Percentiles rank a stretch among this genome's conserved stretches.
These are phyloP conservation scores for Sisymbrium altissimum DNA, from an alignment of 345 rosid genomes.

Conservation along the genomic window DNA sequence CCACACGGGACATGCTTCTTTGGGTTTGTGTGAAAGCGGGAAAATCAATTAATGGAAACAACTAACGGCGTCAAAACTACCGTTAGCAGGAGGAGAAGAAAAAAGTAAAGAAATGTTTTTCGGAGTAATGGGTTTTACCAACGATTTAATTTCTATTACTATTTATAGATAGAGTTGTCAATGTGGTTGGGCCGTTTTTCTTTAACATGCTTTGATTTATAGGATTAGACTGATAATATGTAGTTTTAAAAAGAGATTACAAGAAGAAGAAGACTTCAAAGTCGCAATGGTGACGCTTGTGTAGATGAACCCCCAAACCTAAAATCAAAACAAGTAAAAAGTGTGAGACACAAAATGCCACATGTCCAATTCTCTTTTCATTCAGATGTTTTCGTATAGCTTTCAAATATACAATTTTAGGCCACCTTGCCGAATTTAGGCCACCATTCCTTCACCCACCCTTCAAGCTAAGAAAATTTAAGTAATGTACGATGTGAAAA, in stretches of 20 bases:
- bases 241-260: background rate
- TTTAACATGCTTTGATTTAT: conserved; percentile 1
- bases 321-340: conserved; percentile 10
- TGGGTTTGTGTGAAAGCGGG: conserved; percentile 18
- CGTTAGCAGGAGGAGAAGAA: background rate
- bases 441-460: conserved; percentile 31
- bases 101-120: background rate
- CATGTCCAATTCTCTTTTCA: background rate
- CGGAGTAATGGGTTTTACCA: background rate
- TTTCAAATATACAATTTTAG: conserved; percentile 7
- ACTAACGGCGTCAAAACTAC: background rate
- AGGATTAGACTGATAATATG: background rate
- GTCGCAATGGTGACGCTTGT: conserved; percentile 19
- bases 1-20: conserved; percentile 51
- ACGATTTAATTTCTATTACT: conserved; percentile 6
- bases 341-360: conserved; percentile 23
- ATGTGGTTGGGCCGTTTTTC: conserved; percentile 23
- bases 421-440: conserved; percentile 23
- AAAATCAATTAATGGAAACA: background rate
- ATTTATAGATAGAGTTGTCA: conserved; percentile 19
- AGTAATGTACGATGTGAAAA: background rate
- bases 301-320: conserved; percentile 38
- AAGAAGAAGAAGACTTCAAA: background rate
- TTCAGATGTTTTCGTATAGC: conserved; percentile 7
- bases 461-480: background rate